Percentiles rank a stretch among this genome's conserved stretches.
Conservation (phyloP, 2,329 filamentous ascomycete genomes). For the Venturia nashicola region DNA sequence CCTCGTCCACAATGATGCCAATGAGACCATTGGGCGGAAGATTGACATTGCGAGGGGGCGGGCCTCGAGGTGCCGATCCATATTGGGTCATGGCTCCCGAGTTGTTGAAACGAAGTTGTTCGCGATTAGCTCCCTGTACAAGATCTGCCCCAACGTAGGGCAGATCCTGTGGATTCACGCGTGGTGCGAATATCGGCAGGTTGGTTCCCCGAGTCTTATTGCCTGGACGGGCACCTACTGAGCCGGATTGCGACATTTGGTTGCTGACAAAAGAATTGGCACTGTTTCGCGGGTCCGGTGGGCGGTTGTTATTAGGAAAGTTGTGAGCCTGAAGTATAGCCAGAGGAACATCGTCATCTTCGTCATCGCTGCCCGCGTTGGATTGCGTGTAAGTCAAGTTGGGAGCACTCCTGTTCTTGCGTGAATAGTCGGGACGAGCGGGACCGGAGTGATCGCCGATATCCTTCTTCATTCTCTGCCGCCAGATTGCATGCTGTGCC, state of each 20-base stretch:
- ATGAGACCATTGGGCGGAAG: conserved; percentile 66
- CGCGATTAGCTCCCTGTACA: conserved; percentile 58
- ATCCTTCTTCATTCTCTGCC: conserved; percentile 94
- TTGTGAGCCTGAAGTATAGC: conserved; percentile 81
- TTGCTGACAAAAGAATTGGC: conserved; percentile 4
- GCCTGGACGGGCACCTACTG: conserved; percentile 23
- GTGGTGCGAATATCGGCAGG: conserved; percentile 71
- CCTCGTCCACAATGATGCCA: conserved; percentile 77
- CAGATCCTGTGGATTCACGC: conserved; percentile 50
- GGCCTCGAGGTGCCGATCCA: conserved; percentile 8
- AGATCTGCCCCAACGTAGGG: conserved; percentile 65
- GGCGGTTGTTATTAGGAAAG: conserved; percentile 33
- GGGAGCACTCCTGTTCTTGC: conserved; percentile 49
- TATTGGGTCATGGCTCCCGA: conserved; percentile 10
- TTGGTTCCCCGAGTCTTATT: conserved; percentile 22
- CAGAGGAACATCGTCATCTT: conserved; percentile 79
- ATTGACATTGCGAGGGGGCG: conserved; percentile 17
- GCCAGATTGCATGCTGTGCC: conserved; percentile 77
- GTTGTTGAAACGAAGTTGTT: conserved; percentile 52
- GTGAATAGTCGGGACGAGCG: conserved; percentile 40
- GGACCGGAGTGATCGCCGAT: conserved; percentile 55
- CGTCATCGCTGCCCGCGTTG: conserved; percentile 20
- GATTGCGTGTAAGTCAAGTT: conserved; percentile 34
- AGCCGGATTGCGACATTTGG: conserved; percentile 27
- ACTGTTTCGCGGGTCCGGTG: conserved; percentile 8